Conservation (phyloP, 202 grass and related monocot species). For the Brachypodium distachyon region DNA sequence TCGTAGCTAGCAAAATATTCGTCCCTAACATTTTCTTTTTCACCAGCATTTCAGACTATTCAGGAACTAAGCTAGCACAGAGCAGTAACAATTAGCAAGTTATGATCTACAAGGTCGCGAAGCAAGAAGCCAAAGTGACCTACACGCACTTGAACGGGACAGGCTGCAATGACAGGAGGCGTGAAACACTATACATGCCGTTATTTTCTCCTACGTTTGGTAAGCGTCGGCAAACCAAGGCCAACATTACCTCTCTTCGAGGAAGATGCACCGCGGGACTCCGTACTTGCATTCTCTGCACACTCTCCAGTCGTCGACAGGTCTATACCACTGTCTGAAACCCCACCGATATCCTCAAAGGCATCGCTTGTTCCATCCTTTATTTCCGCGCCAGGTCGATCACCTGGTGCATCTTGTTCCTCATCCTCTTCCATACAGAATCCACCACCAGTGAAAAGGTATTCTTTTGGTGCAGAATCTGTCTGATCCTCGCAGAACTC, state of each 20-base stretch:
- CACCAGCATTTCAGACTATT: neutral
- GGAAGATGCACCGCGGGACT: constrained; percentile 5
- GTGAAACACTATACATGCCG: neutral
- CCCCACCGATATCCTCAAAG: neutral
- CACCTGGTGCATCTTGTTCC: constrained; percentile 12
- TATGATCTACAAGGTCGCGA: neutral
- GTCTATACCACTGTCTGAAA: neutral
- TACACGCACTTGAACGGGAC: neutral
- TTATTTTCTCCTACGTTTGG: constrained; percentile 40
- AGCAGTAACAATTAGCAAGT: neutral
- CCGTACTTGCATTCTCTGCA: constrained; percentile 4
- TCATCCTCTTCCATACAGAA: constrained; percentile 54
- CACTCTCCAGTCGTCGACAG: neutral
- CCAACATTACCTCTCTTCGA: neutral
- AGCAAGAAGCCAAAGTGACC: neutral
- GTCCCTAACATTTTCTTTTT: neutral
- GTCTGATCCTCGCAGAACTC: neutral
- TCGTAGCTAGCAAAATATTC: neutral
- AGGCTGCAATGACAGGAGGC: neutral
- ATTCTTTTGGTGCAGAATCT: constrained; percentile 30
- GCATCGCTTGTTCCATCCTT: constrained; percentile 10
- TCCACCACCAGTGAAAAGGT: constrained; percentile 64
- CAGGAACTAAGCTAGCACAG: neutral
- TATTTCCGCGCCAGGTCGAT: constrained; percentile 8
- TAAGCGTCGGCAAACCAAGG: constrained; percentile 41